Evolutionary conservation across 2,329 filamentous ascomycete species (phyloP), one percentile per base, ranked within the genome.

Genomic region (Aspergillus bombycis): DNA sequence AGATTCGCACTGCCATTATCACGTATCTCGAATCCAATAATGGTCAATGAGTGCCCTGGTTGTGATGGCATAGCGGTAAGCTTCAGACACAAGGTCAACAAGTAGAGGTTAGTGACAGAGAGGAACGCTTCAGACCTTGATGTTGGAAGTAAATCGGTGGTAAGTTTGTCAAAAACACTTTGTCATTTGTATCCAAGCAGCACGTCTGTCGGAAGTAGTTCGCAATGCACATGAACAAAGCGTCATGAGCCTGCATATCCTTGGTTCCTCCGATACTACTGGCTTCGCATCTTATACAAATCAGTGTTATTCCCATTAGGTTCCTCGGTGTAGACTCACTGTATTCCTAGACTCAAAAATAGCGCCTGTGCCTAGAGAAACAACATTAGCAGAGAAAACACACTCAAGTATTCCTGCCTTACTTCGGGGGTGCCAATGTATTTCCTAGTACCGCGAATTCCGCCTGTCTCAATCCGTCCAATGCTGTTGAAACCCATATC

Each of bases 361-460:
- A 96, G 84, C 9, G 93, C 92, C 76, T 94, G 87, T 7, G 91
- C 93, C 90, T 93, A 58, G 36, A 28, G 5, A 23, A 14, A 43
- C 65, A 23, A 26, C 6, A 53, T 43, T 41, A 56, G 61, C 71
- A 62, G 67, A 65, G 46, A 26, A 54, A 57, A 4, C 28, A 19
- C 54, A 3, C 11, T 21, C 30, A n/a, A 34, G 26, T 2, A 56
- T 38, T 34, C 11, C 23, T 12, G n/a, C 16, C 60, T 68, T 81
- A 92, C 91, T 83, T 98, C 94, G 10, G 92, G 89, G 1, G 94
- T 97, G 19, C 94, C 94, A 70, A 98, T 98, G 74, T 95, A 98
- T 77, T 97, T 98, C 64, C 95, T 87, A 0, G 94, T 97, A n/a
- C 89, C 89, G 67, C 83, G 87, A 67, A 98, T 91, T 1, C 93